These are phyloP conservation scores for Starmerella ratchasimensis DNA, from an alignment of 805 yeast species.

Conservation along the genomic window DNA sequence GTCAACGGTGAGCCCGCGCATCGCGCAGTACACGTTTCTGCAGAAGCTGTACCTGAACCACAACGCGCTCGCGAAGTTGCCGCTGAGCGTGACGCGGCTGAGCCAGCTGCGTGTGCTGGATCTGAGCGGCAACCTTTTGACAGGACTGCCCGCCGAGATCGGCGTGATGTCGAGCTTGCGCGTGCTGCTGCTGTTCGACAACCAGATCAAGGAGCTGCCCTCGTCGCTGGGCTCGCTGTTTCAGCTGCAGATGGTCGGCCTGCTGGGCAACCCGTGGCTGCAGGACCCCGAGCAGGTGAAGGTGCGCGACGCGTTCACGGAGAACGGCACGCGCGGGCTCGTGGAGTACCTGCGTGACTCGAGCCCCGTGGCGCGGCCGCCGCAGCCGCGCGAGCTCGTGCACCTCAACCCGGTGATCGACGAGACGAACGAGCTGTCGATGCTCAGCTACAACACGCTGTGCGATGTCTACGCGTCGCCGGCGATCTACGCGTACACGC, in stretches of 20 bases:
- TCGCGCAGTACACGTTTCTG: slow-evolving; percentile 70
- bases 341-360: slow-evolving; percentile 70
- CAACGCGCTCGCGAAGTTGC: slow-evolving; percentile 57
- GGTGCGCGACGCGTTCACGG: slow-evolving; percentile 41
- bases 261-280: slow-evolving; percentile 85
- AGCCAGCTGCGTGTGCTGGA: slow-evolving; percentile 70
- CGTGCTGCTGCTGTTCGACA: slow-evolving; percentile 78
- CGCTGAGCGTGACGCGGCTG: slow-evolving; percentile 53
- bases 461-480: slow-evolving; percentile 94
- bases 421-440: slow-evolving; percentile 40
- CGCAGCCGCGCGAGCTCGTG: slow-evolving; percentile 73
- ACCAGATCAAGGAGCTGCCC: slow-evolving; percentile 63
- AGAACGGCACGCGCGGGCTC: slow-evolving; percentile 73
- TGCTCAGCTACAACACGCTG: slow-evolving; percentile 77
- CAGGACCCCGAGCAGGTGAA: too few relatives aligned
- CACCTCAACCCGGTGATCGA: slow-evolving; percentile 68
- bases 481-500: slow-evolving; percentile 83
- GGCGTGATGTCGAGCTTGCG: slow-evolving; percentile 71
- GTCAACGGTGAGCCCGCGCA: slow-evolving; percentile 49
- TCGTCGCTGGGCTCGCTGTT: slow-evolving; percentile 72
- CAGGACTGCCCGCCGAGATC: slow-evolving; percentile 65
- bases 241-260: slow-evolving; percentile 74
- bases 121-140: slow-evolving; percentile 61
- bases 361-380: slow-evolving; percentile 52
- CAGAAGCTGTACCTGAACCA: slow-evolving; percentile 80